These are phyloP conservation scores for Epichloe gansuensis DNA, from an alignment of 2,329 filamentous ascomycete genomes.

Conservation along the genomic window DNA sequence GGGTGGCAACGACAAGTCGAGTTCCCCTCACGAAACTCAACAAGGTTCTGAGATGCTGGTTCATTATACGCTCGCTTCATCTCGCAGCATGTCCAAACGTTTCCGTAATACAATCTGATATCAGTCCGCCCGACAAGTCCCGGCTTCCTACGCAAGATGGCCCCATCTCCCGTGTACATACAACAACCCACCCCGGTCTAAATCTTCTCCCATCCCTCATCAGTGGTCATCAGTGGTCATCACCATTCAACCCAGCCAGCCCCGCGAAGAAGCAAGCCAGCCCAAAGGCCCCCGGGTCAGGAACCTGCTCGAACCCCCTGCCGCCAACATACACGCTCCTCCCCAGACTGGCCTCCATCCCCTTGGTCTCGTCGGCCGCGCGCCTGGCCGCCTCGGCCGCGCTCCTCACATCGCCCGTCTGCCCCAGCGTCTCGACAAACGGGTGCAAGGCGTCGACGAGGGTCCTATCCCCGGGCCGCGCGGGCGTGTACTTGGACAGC, in stretches of 20 bases:
- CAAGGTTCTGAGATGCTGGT: too few species aligned
- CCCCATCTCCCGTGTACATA: too few species aligned
- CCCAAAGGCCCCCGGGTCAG: slow-evolving; percentile 56
- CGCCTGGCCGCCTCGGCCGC: slow-evolving; percentile 64
- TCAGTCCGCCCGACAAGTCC: too few species aligned
- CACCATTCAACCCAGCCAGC: slow-evolving; percentile 37
- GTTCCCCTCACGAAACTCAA: too few species aligned
- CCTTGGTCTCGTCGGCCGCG: slow-evolving; percentile 74
- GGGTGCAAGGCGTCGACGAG: slow-evolving; percentile 81
- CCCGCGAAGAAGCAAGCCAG: slow-evolving; percentile 73
- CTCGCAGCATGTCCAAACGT: too few species aligned
- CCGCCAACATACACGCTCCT: slow-evolving; percentile 32
- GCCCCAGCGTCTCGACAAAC: slow-evolving; percentile 61
- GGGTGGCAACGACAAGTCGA: too few species aligned
- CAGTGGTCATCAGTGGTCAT: background rate
- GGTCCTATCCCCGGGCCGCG: slow-evolving; percentile 83
- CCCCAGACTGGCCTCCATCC: slow-evolving; percentile 82
- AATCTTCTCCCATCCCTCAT: background rate
- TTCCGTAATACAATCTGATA: too few species aligned
- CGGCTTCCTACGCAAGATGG: too few species aligned
- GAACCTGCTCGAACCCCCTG: slow-evolving; percentile 32
- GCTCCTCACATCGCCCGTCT: slow-evolving; percentile 52
- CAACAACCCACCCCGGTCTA: background rate
- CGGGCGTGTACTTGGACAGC: slow-evolving; percentile 75
- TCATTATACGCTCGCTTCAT: too few species aligned